These are phyloP conservation scores for Tolypocladium guangdongense DNA, from an alignment of 2,329 filamentous ascomycete species.

Conservation along the genomic window DNA sequence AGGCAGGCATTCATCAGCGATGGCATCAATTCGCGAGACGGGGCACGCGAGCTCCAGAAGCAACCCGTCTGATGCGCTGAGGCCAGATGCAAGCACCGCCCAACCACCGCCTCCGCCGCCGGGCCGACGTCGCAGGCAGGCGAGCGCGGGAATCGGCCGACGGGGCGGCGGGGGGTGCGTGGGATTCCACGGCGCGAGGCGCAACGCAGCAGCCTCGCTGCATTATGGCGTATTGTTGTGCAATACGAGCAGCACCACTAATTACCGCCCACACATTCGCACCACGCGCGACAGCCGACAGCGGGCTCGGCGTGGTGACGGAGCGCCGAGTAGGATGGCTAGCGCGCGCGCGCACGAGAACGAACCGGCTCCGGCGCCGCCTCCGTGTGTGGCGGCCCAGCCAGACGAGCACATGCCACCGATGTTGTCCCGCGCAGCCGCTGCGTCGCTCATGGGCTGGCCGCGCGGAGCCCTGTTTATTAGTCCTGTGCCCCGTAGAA, in stretches of 20 bases:
- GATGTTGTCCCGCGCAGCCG: not conserved
- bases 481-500: too few species aligned
- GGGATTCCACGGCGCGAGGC: not conserved
- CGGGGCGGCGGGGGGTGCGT: not conserved
- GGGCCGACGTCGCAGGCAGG: slow-evolving; percentile 1
- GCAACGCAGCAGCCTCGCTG: not conserved
- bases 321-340: too few species aligned
- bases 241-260: too few species aligned
- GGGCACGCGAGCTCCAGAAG: too few species aligned
- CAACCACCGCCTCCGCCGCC: not conserved
- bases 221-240: too few species aligned
- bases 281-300: not conserved
- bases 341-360: not conserved
- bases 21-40: not conserved
- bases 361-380: not conserved
- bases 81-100: too few species aligned
- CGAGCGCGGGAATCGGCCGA: not conserved
- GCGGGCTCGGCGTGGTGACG: not conserved
- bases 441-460: too few species aligned
- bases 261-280: too few species aligned
- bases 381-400: not conserved
- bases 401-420: not conserved
- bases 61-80: too few species aligned
- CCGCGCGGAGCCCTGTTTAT: too few species aligned
- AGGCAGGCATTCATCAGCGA: not conserved